Conservation (phyloP, 208 protist genomes). For the Crithidia sp. region DNA sequence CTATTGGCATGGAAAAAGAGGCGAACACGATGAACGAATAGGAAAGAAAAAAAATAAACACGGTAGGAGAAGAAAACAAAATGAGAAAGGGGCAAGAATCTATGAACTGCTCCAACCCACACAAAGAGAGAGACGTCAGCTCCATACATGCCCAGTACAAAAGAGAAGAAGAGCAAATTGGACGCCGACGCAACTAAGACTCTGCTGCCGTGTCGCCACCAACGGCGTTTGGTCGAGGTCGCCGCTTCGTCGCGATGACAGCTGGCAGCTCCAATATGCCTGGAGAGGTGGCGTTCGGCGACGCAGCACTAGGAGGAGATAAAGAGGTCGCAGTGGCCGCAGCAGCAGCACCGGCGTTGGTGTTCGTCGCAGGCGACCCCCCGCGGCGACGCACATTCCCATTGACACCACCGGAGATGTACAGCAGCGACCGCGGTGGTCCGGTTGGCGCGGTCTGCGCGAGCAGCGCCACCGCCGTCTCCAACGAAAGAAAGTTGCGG, state of each 20-base stretch:
- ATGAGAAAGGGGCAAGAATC: no score
- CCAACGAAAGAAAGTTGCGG: slow-evolving; percentile 57
- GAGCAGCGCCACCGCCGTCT: slow-evolving; percentile 55
- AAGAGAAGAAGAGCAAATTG: no score
- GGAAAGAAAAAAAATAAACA: no score
- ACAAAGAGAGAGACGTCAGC: no score
- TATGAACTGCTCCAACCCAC: no score
- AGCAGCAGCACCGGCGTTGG: neutral
- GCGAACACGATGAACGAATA: no score
- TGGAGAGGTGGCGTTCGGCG: no score
- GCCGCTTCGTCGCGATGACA: slow-evolving; percentile 31
- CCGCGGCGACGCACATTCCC: slow-evolving; percentile 13
- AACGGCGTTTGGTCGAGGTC: neutral
- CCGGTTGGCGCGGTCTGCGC: slow-evolving; percentile 63
- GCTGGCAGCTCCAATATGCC: neutral
- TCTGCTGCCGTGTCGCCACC: slow-evolving; percentile 6
- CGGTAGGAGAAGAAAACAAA: no score
- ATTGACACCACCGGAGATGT: neutral
- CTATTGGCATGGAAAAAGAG: no score
- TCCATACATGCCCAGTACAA: no score
- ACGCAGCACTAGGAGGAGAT: neutral
- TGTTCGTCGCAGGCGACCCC: neutral
- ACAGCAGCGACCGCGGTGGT: slow-evolving; percentile 70
- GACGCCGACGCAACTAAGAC: neutral
- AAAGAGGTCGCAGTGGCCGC: neutral